These are phyloP conservation scores for Colletotrichum theobromicola DNA, from an alignment of 2,329 filamentous ascomycete genomes.

Conservation along the genomic window DNA sequence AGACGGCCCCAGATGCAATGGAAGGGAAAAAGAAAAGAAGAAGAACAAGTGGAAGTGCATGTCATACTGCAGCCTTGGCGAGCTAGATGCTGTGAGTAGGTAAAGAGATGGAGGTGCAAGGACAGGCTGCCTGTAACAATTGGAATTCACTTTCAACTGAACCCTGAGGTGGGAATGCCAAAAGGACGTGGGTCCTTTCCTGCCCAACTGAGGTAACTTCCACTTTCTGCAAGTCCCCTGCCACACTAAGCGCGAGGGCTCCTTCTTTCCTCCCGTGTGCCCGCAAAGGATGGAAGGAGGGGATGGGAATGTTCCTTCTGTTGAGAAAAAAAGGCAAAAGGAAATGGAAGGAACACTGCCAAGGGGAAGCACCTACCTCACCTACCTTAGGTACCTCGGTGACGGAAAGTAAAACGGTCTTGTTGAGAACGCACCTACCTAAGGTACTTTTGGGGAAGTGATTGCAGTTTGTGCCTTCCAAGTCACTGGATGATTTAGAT, in stretches of 20 bases:
- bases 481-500: neutral
- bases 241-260: neutral
- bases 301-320: neutral
- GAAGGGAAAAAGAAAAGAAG: constrained; percentile 11
- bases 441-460: neutral
- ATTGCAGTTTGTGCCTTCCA: neutral
- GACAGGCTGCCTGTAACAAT: too few species aligned
- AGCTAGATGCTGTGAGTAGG: neutral
- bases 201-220: neutral
- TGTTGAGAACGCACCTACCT: neutral
- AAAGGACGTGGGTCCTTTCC: neutral
- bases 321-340: neutral
- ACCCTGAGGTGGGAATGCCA: constrained; percentile 1
- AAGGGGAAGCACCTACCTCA: neutral
- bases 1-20: constrained; percentile 17
- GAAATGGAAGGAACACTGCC: neutral
- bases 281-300: neutral
- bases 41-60: constrained; percentile 1
- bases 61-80: constrained; percentile 5
- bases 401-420: neutral
- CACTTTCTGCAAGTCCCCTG: neutral
- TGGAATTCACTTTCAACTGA: neutral
- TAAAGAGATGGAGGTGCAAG: too few species aligned
- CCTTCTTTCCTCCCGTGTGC: neutral
- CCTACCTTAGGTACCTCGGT: too few species aligned